A percentile compares a stretch with the other conserved stretches of the same genome.
These are phyloP conservation scores for Mallotus nudiflorus DNA, from an alignment of 345 rosid genomes.

Conservation along the genomic window DNA sequence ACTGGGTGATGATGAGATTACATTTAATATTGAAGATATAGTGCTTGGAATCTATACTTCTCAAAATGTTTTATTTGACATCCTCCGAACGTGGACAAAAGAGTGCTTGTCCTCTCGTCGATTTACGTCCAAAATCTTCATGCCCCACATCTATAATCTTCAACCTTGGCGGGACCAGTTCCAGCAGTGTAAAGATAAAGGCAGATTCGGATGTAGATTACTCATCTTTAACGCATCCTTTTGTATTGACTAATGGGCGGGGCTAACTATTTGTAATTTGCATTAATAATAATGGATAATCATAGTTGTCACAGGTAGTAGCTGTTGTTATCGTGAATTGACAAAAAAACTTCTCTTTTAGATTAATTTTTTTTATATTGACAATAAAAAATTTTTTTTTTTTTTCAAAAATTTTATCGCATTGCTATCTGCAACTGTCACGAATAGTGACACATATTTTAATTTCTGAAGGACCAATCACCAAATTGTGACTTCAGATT, in stretches of 20 bases:
- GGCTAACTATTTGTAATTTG: not conserved
- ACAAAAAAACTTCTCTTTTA: too few relatives aligned
- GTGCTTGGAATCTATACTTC: not conserved
- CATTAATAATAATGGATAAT: conserved; percentile 24
- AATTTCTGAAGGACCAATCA: too few relatives aligned
- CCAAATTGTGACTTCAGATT: not conserved
- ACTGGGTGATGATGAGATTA: not conserved
- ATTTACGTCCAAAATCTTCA: not conserved
- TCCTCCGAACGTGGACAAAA: not conserved
- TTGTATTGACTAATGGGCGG: not conserved
- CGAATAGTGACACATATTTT: too few relatives aligned
- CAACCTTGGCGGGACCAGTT: conserved; percentile 4
- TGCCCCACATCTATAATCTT: conserved; percentile 20
- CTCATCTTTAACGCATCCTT: not conserved
- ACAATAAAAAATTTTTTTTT: too few relatives aligned
- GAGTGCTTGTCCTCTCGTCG: conserved; percentile 5
- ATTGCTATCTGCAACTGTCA: too few relatives aligned
- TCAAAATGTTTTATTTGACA: not conserved
- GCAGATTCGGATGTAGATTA: conserved; percentile 19
- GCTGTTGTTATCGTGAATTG: too few relatives aligned
- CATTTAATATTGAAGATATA: not conserved
- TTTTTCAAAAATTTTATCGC: too few relatives aligned
- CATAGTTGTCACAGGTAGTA: too few relatives aligned
- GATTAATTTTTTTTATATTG: too few relatives aligned
- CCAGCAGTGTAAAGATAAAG: conserved; percentile 4